Conservation (phyloP, 441 rosid species). For the Croton setiger region DNA sequence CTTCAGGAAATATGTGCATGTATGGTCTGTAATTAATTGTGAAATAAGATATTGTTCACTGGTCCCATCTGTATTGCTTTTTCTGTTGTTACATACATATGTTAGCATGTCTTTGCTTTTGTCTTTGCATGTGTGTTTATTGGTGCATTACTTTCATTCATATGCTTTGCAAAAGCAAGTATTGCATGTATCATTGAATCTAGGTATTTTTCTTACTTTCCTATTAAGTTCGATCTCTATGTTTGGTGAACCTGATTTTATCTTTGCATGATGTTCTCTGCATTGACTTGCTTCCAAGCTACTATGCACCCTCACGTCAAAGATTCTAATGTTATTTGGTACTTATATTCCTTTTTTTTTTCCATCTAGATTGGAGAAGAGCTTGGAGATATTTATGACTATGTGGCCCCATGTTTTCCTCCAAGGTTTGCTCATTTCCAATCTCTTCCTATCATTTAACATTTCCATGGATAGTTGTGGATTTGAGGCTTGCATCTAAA, state of each 20-base stretch:
- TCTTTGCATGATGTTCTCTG: conserved; percentile 1
- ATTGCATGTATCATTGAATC: conserved; percentile 7
- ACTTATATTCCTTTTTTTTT: conserved; percentile 20
- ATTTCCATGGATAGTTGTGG: conserved; percentile 3
- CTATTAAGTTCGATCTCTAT: background rate
- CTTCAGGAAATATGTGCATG: background rate
- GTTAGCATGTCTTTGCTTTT: conserved; percentile 4
- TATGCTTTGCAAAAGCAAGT: conserved; percentile 6
- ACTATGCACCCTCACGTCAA: conserved; percentile 3
- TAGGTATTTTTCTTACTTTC: conserved; percentile 6
- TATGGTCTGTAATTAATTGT: background rate
- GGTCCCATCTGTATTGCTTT: background rate
- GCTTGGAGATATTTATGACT: conserved; percentile 98
- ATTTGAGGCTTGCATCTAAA: conserved; percentile 6
- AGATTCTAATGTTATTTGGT: conserved; percentile 15
- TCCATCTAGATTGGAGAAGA: conserved; percentile 85
- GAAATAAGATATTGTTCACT: background rate
- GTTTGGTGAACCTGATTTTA: background rate
- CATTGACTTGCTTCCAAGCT: conserved; percentile 8
- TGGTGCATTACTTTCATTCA: background rate
- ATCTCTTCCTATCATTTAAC: conserved; percentile 17
- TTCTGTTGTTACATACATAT: background rate
- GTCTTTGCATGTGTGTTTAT: background rate
- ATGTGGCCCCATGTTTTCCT: conserved; percentile 99
- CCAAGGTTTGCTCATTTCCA: conserved; percentile 63